Base-by-base conservation (phyloP, 768 basidiomycete genomes). In the Suillus occidentalis region DNA sequence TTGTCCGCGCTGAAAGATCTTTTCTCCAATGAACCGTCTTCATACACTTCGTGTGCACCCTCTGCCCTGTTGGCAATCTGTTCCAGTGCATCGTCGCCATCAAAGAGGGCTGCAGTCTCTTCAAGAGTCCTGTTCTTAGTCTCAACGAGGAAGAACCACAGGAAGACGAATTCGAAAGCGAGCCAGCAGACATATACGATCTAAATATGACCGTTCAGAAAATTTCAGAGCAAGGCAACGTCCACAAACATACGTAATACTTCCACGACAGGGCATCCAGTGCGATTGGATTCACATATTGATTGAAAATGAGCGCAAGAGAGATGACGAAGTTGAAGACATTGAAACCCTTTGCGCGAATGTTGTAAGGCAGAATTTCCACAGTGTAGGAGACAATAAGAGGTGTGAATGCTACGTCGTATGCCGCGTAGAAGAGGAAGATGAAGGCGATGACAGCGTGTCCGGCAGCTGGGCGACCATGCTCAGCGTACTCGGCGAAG, bases 301-400 rank as follows among this genome's bases (percentile, higher is more conserved):
- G 92, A 75, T 94, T 94, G 78, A 96, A 92, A 76, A 96, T 91
- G 69, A 95, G 87, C 7, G 92, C 84, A 63, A 89, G 69, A 14
- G 91, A 92, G 73, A 92, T 85, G 65, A 85, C 78, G 74, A 95
- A 90, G 78, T 87, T 90, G 83, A 94, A 92, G 63, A 94, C 71
- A 68, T 84, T 90, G 81, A 92, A 88, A 62, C 93, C 92, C 82
- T 94, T 95, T 68, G 92, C 92, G 75, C 94, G 92, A 63, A 95
- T 81, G 37, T 80, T 78, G 80, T 84, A 94, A 6, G 94, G 94
- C 61, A 95, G 79, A 77, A 96, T 95, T 77, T 97, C 95, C 67
- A 95, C 84, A 52, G 92, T 91, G 80, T 95, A 95, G 0, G 89
- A 86, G 63, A 94, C 89, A 69, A 94, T 89, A 65, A 95, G 88